Base-by-base conservation (phyloP, 169 alveolate species). In the Toxoplasma gondii region DNA sequence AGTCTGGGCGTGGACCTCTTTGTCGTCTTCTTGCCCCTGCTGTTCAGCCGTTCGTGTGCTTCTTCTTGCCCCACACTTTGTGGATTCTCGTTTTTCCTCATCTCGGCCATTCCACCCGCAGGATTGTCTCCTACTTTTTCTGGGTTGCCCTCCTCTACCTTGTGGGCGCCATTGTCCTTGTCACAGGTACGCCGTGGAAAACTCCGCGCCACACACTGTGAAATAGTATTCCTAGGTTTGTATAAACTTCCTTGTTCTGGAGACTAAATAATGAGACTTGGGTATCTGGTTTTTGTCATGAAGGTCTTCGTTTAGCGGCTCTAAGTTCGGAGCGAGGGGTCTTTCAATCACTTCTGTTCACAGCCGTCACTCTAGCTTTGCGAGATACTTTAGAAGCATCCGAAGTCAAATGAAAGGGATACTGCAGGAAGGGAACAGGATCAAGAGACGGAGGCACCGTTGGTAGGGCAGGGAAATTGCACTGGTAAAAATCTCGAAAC, bases 131-230 rank as follows among this genome's bases (percentile, higher is more conserved):
- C 39, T 96, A 96, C 78, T 96, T 96, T 88, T 96, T 96, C 91
- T 96, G 97, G 97, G 94, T 96, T 27, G 97, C 96, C n/a, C 54
- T 91, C 49, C 67, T 94, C n/a, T 80, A 94, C 86, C 29, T 96
- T 9, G 41, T 92, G 36, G 97, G 97, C 58, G 92, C 97, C 29
- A 80, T 94, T 22, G 87, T 94, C 54, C 49, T 94, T 36, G 91
- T 94, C 49, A 82, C 95, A 44, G 95, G 93, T 88, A 12, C 54
- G 92, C 24, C 12, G 34, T 12, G 45, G 31, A 70, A 17, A 27
- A 27, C n/a, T 36, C 41, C 86, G 0, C 86, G 43, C 86, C 36
- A 29, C 36, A 24, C 70, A 58, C 70, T 58, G 16, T 58, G n/a
- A 17, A 24, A 17, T 16, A 58, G 70, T 17, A 24, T 24, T 58